Evolutionary conservation across 75 land plant genomes (phyloP).

Genomic region (Pinus taeda): DNA sequence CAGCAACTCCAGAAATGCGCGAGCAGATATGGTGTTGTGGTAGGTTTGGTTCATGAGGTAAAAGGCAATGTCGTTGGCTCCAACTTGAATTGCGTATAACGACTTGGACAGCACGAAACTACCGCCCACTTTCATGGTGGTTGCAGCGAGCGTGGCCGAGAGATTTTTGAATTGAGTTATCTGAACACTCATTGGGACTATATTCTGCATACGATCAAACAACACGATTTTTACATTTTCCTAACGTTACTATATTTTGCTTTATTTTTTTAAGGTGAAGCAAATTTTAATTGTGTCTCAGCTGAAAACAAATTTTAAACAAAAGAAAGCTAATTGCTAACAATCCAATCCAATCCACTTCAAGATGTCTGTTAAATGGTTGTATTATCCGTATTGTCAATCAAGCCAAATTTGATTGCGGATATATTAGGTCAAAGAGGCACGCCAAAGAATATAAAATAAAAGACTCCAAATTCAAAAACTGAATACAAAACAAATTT

Average conservation of each 20-base stretch:
- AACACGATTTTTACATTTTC: not conserved
- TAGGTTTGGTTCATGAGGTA: slow-evolving; percentile 15
- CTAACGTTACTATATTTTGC: too few relatives aligned
- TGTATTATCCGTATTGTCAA: too few relatives aligned
- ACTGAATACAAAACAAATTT: too few relatives aligned
- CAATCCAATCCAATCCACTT: not conserved
- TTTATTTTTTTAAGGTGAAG: too few relatives aligned
- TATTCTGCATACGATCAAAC: not conserved
- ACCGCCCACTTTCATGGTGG: not conserved
- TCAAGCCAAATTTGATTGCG: too few relatives aligned
- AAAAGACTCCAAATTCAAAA: too few relatives aligned
- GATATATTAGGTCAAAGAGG: too few relatives aligned
- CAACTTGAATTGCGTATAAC: slow-evolving; percentile 21
- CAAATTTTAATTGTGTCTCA: too few relatives aligned
- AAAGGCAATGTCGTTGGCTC: slow-evolving; percentile 27
- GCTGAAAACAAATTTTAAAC: too few relatives aligned
- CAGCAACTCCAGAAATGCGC: not conserved
- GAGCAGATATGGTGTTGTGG: not conserved
- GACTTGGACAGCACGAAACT: slow-evolving; percentile 11
- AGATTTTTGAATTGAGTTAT: not conserved
- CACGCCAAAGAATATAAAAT: too few relatives aligned
- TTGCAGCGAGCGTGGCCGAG: not conserved
- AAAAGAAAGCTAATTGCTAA: too few relatives aligned
- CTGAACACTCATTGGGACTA: not conserved
- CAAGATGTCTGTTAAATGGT: too few relatives aligned